Base-by-base conservation (phyloP, 495 filamentous ascomycete genomes). In the Annulohypoxylon nitens region DNA sequence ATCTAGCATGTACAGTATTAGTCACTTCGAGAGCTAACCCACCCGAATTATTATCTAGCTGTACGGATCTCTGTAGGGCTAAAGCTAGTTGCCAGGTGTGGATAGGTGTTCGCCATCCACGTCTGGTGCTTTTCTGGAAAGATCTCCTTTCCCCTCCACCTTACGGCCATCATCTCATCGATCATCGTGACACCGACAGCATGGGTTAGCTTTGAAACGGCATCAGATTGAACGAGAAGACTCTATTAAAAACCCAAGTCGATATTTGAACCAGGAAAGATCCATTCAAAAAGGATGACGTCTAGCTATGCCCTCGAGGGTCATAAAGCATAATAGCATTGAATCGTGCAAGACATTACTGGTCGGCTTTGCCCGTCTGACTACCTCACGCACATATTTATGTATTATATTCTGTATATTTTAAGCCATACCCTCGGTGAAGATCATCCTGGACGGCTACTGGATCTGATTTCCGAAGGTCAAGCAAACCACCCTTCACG, bases 341-440 rank as follows among this genome's bases (percentile, higher is more conserved):
- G 58, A 61, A 37, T 73, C 58, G 59, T 53, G 50, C 67, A 59
- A 62, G 45, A 39, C 47, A 36, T 69, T 26, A 25, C 48, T 11
- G 41, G 47, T 74, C 71, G 71, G 71, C 62, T 67, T 63, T 70
- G 59, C 45, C 71, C 71, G 71, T 74, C 71, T 70, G 71, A 74
- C 20, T 34, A 36, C 53, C 12, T 33, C 18, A 34, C 4, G 10
- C 12, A 16, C 54, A 61, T 64, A 30, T 30, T 30, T 30, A 30
- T 61, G 34, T 23, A 23, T 50, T 23, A 23, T 50, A 43, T 50
- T 16, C 5, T 54, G 4, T 57, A 64, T 74, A 74, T 74, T 74
- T 70, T 74, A 67, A 67, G 67, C 41, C 25, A 11, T 63, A 41
- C 20, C 62, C 67, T 74, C 71, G 71, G 71, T 74, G 67, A 67